phyloP scores from a whole-genome alignment of 2,329 filamentous ascomycete genomes.

The Rutstroemia sp. region DNA sequence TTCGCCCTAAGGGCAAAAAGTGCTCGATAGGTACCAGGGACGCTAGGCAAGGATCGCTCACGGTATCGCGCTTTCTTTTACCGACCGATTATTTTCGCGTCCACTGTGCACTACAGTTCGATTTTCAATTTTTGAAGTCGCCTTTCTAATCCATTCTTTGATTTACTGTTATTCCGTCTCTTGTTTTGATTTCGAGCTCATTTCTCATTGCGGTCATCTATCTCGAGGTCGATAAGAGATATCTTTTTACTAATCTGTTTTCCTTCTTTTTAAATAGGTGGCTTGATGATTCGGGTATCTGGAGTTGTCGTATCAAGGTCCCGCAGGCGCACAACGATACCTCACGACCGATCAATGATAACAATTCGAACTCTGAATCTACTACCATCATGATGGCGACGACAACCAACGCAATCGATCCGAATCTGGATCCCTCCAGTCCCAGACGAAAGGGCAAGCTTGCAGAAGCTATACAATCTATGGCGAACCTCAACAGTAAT shows the following conservation, averaged over 20 bases:
- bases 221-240: not conserved
- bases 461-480: slow-evolving; percentile 27
- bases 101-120: not conserved
- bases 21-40: not conserved
- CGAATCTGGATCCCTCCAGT: slow-evolving; percentile 20
- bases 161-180: not conserved
- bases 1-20: not conserved
- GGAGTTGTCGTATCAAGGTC: slow-evolving; percentile 29
- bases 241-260: slow-evolving; percentile 6
- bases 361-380: not conserved
- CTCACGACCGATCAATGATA: slow-evolving; percentile 8
- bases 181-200: not conserved
- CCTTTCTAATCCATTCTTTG: not conserved
- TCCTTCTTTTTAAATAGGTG: slow-evolving; percentile 18
- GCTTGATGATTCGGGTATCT: slow-evolving; percentile 27
- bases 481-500: slow-evolving; percentile 25
- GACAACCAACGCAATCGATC: slow-evolving; percentile 16
- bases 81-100: slow-evolving; percentile 4
- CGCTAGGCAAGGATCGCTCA: not conserved
- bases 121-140: not conserved
- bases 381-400: slow-evolving; percentile 15
- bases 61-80: slow-evolving; percentile 4
- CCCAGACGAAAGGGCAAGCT: slow-evolving; percentile 28
- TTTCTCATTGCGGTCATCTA: no score
- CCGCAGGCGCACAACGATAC: slow-evolving; percentile 13